phyloP scores from a whole-genome alignment of 139 green algal species.

The Zygnema cylindricum region DNA sequence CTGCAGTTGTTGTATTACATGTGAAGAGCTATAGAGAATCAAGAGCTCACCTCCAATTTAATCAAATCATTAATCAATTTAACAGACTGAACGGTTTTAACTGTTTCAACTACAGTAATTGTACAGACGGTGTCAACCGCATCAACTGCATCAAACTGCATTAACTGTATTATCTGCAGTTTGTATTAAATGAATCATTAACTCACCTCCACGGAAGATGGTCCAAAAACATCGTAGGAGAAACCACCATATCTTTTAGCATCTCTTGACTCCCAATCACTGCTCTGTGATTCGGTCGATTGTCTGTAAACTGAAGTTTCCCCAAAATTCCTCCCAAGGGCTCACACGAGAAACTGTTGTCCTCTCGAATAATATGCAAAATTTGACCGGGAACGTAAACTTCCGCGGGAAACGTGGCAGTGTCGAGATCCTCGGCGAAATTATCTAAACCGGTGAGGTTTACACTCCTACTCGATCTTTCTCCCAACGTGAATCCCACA shows the following conservation, averaged over 20 bases:
- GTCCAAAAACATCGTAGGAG: constrained; percentile 57
- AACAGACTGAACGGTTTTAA: too few species aligned
- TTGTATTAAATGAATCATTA: constrained; percentile 23
- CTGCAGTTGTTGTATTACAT: too few species aligned
- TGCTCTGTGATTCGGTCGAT: constrained; percentile 25
- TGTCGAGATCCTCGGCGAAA: neutral
- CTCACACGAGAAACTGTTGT: constrained; percentile 10
- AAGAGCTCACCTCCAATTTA: too few species aligned
- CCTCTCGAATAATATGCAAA: constrained; percentile 33
- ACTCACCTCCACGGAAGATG: constrained; percentile 61
- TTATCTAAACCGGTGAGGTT: too few species aligned
- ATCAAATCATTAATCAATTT: too few species aligned
- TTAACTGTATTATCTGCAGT: too few species aligned
- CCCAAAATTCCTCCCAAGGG: neutral
- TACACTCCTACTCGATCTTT: neutral
- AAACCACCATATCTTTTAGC: constrained; percentile 30
- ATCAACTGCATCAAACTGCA: too few species aligned
- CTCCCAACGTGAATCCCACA: too few species aligned
- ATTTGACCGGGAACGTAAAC: constrained; percentile 48
- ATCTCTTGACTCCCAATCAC: neutral
- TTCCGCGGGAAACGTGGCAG: constrained; percentile 24
- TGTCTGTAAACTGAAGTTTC: neutral
- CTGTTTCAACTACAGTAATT: too few species aligned
- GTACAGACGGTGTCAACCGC: too few species aligned
- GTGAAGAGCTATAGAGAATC: too few species aligned